These are phyloP conservation scores for Coleophoma cylindrospora DNA, from an alignment of 2,329 filamentous ascomycete genomes.

Conservation along the genomic window DNA sequence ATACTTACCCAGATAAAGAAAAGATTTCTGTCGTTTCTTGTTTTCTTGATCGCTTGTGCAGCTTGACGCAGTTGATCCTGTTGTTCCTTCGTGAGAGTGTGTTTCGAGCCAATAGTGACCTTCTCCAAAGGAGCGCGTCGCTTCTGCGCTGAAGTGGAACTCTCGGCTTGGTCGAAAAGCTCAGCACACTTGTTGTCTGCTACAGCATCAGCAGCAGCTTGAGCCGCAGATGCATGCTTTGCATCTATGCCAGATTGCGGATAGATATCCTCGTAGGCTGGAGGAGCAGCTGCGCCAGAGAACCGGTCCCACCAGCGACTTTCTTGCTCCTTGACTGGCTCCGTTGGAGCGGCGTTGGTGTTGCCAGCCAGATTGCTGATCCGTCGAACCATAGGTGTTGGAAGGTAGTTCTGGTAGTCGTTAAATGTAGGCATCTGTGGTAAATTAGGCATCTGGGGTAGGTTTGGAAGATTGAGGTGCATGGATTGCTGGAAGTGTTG, in stretches of 20 bases:
- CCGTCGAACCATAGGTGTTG: slow-evolving; percentile 61
- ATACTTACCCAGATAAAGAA: slow-evolving; percentile 62
- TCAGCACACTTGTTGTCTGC: slow-evolving; percentile 52
- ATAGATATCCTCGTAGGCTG: slow-evolving; percentile 76
- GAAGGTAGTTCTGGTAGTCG: slow-evolving; percentile 66
- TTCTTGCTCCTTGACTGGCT: slow-evolving; percentile 32
- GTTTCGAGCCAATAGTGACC: slow-evolving; percentile 57
- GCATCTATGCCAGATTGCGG: slow-evolving; percentile 47
- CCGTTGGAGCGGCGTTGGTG: slow-evolving; percentile 22
- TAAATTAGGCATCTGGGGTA: slow-evolving; percentile 45
- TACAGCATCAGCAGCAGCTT: slow-evolving; percentile 52
- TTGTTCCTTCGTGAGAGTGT: slow-evolving; percentile 60
- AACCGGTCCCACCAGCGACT: slow-evolving; percentile 66
- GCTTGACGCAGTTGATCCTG: slow-evolving; percentile 57
- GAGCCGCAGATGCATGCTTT: slow-evolving; percentile 53
- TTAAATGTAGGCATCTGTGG: slow-evolving; percentile 54
- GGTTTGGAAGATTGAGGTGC: slow-evolving; percentile 57
- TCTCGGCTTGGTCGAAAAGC: slow-evolving; percentile 41
- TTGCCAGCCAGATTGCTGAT: slow-evolving; percentile 65
- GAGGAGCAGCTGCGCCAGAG: slow-evolving; percentile 53
- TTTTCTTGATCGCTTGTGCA: slow-evolving; percentile 56
- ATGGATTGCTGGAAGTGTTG: slow-evolving; percentile 74
- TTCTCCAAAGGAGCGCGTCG: slow-evolving; percentile 29
- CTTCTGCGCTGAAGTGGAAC: slow-evolving; percentile 33
- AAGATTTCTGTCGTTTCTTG: slow-evolving; percentile 59